A percentile compares a stretch with the other conserved stretches of the same genome.
phyloP scores from a whole-genome alignment of 75 land plant genomes.

The Picea sitchensis region DNA sequence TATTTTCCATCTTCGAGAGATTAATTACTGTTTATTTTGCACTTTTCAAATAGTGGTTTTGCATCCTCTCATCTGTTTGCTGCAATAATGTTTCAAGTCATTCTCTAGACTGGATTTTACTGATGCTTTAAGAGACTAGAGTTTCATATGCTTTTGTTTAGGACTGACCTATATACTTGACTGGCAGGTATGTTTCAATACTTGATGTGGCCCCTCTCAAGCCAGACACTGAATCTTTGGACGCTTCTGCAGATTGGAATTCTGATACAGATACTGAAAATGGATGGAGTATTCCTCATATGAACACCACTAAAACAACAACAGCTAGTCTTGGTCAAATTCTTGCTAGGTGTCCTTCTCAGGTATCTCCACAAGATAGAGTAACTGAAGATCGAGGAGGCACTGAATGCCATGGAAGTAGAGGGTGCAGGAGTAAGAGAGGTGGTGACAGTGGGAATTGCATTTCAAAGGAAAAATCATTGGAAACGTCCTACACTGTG shows the following conservation, averaged over 20 bases:
- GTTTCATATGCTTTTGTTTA: not conserved
- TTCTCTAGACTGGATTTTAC: not conserved
- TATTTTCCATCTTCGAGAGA: too few relatives aligned
- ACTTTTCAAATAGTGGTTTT: not conserved
- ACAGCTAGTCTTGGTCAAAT: conserved; percentile 20
- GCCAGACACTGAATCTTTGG: conserved; percentile 62
- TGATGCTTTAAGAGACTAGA: not conserved
- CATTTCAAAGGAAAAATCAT: not conserved
- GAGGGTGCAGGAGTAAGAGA: not conserved
- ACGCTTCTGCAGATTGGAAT: conserved; percentile 44
- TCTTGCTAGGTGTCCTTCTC: conserved; percentile 8
- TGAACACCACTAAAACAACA: conserved; percentile 18
- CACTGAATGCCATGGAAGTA: not conserved
- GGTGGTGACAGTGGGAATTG: not conserved
- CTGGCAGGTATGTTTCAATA: conserved; percentile 78
- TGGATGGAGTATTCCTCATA: conserved; percentile 7
- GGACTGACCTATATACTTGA: not conserved
- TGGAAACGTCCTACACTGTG: not conserved
- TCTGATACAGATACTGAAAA: conserved; percentile 5
- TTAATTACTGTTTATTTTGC: too few relatives aligned
- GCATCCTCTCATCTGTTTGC: not conserved
- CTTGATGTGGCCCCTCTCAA: conserved; percentile 80
- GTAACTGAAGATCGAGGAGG: not conserved
- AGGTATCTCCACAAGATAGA: not conserved
- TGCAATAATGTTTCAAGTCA: not conserved